A percentile compares a stretch with the other conserved stretches of the same genome.
Evolutionary conservation across 2,329 filamentous ascomycete genomes (phyloP).

Genomic region (Capronia epimyces): DNA sequence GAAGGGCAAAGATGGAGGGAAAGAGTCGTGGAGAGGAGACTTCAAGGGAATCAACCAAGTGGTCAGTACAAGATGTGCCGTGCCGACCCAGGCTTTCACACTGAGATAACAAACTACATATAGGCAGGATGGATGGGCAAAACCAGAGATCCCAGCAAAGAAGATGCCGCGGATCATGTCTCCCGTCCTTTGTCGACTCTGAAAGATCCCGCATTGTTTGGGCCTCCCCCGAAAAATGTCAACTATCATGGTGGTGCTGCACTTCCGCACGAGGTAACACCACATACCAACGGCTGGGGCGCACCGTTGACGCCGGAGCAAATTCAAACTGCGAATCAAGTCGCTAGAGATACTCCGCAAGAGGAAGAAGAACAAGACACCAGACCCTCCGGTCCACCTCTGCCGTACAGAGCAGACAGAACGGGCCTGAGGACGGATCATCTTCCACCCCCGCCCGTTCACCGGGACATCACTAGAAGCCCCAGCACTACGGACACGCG

Average conservation of each 20-base stretch:
- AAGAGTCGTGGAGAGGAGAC: conserved; percentile 51
- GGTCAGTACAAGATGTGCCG: conserved; percentile 36
- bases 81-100: not conserved
- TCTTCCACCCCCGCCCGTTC: conserved; percentile 64
- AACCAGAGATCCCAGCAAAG: conserved; percentile 43
- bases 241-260: conserved; percentile 46
- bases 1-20: conserved; percentile 48
- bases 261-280: conserved; percentile 42
- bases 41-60: conserved; percentile 55
- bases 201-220: conserved; percentile 71
- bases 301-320: conserved; percentile 40
- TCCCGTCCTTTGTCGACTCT: conserved; percentile 63
- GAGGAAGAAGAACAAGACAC: conserved; percentile 31
- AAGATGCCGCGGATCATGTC: conserved; percentile 43
- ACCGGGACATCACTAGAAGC: conserved; percentile 37
- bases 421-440: conserved; percentile 64
- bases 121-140: conserved; percentile 57
- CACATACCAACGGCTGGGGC: conserved; percentile 41
- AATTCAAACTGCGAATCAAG: conserved; percentile 33
- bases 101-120: conserved; percentile 1
- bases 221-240: conserved; percentile 68
- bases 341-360: conserved; percentile 30
- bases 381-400: conserved; percentile 48
- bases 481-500: conserved; percentile 27
- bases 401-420: conserved; percentile 64